Percentiles rank a stretch among this genome's conserved stretches.
phyloP scores from a whole-genome alignment of 176 grass and related monocot genomes.

The Olyra latifolia region DNA sequence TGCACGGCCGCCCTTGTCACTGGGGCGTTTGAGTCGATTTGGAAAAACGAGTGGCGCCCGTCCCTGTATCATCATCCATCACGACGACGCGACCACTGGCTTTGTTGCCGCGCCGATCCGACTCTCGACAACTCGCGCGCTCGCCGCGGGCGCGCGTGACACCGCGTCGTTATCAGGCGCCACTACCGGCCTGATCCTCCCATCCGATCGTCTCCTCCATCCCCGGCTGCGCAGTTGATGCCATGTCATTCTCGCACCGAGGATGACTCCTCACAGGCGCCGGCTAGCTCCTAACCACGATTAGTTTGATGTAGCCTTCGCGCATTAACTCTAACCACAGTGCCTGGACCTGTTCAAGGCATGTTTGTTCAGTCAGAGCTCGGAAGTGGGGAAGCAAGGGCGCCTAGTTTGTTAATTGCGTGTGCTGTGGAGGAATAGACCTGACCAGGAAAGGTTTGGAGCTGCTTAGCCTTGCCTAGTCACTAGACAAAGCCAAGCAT shows the following conservation, averaged over 20 bases:
- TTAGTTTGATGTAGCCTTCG: background rate
- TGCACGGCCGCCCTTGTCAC: background rate
- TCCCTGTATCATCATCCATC: background rate
- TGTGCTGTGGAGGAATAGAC: background rate
- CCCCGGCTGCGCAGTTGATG: background rate
- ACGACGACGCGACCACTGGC: background rate
- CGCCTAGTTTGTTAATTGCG: background rate
- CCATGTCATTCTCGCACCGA: constrained; percentile 31
- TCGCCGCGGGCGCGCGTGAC: background rate
- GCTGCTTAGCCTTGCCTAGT: background rate
- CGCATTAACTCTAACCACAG: background rate
- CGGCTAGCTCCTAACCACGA: constrained; percentile 7
- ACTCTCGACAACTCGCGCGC: background rate
- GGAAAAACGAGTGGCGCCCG: background rate
- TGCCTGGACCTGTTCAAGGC: background rate
- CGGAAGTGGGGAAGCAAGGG: no score
- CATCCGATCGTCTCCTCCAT: no score
- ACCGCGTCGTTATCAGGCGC: constrained; percentile 12
- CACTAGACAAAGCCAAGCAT: background rate
- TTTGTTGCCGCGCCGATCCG: background rate
- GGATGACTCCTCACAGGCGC: no score
- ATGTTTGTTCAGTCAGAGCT: background rate
- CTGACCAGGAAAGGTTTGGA: background rate
- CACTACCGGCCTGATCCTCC: no score
- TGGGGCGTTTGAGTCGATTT: no score